These are phyloP conservation scores for Porphyrellus sp. DNA, from an alignment of 1,284 basidiomycete genomes.

Conservation along the genomic window DNA sequence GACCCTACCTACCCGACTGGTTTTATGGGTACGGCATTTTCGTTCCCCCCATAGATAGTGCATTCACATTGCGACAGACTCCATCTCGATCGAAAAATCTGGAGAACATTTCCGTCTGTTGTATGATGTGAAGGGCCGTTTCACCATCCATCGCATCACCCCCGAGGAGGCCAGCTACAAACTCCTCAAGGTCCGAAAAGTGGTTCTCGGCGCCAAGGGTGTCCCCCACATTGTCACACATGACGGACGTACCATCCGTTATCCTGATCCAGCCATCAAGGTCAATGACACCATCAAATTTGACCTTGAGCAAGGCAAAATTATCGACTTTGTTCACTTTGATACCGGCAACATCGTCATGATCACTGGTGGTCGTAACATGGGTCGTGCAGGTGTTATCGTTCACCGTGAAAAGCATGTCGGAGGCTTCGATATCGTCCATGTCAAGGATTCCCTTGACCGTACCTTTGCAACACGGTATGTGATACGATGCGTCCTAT, in stretches of 20 bases:
- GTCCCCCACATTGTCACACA: conserved; percentile 98
- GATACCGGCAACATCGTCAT: conserved; percentile 98
- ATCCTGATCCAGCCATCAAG: conserved; percentile 94
- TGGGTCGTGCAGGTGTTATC: conserved; percentile 97
- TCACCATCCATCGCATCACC: conserved; percentile 99
- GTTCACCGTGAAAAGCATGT: conserved; percentile 95
- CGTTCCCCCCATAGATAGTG: neutral
- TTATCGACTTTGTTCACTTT: conserved; percentile 92
- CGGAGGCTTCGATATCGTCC: conserved; percentile 97
- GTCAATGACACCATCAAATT: conserved; percentile 99
- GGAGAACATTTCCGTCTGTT: conserved; percentile 99
- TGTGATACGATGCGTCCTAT: conserved; percentile 30
- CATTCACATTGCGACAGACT: conserved; percentile 54
- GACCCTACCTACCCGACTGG: conserved; percentile 96
- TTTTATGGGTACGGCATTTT: conserved; percentile 81
- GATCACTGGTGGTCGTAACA: conserved; percentile 99
- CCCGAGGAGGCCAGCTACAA: conserved; percentile 98
- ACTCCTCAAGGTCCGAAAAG: conserved; percentile 93
- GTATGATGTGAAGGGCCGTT: conserved; percentile 99
- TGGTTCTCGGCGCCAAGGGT: conserved; percentile 89
- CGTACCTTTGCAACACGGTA: conserved; percentile 94
- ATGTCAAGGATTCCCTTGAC: conserved; percentile 95
- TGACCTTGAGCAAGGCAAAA: conserved; percentile 94
- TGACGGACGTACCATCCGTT: conserved; percentile 99
- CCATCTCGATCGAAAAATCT: conserved; percentile 96